phyloP scores from a whole-genome alignment of 177 flowering plant genomes.

The Telopea speciosissima region DNA sequence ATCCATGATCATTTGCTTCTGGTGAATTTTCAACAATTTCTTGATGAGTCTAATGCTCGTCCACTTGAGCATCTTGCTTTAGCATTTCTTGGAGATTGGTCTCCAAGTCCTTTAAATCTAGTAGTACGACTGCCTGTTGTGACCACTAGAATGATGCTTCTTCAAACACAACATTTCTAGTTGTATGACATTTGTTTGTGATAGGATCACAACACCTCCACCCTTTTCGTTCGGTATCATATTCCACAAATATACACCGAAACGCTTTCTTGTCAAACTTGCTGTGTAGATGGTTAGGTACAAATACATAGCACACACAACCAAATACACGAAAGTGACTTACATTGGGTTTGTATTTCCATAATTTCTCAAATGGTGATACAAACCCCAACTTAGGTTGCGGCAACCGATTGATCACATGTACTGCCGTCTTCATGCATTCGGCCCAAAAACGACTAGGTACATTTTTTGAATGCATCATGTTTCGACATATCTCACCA shows the following conservation, averaged over 20 bases:
- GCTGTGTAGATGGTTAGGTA: background rate
- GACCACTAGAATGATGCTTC: no score
- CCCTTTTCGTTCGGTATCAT: background rate
- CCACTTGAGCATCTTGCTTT: background rate
- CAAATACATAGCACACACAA: no score
- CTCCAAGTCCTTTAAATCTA: no score
- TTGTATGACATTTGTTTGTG: no score
- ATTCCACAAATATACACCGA: background rate
- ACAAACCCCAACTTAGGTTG: no score
- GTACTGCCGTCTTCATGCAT: background rate
- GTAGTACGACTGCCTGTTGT: no score
- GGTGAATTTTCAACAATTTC: background rate
- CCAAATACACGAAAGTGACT: no score
- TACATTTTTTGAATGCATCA: background rate
- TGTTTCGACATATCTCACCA: background rate
- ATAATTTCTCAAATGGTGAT: no score
- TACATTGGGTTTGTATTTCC: no score
- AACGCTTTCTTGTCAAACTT: background rate
- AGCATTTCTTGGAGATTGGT: no score
- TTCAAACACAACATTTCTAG: no score
- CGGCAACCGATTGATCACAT: background rate
- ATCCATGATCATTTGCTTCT: no score
- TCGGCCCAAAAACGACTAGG: background rate
- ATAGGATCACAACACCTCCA: background rate
- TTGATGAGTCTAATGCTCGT: background rate